Conservation (phyloP, 75 land plant genomes). For the Cunninghamia lanceolata region DNA sequence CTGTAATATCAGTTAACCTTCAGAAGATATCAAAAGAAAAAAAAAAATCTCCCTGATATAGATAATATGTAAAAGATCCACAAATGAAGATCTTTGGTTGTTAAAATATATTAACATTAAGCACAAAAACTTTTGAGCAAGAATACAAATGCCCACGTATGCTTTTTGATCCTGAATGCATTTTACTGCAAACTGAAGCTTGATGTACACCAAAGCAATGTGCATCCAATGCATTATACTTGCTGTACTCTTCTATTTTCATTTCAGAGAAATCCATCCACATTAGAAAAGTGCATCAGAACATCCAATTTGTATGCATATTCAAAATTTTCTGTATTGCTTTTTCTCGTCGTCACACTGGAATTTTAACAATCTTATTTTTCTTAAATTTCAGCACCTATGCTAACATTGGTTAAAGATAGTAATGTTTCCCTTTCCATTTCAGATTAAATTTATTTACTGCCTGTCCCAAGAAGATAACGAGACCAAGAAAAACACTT, state of each 20-base stretch:
- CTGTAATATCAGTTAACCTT: constrained; percentile 22
- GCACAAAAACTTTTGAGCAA: neutral
- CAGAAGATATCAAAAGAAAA: neutral
- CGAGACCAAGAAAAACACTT: neutral
- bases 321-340: too few relatives aligned
- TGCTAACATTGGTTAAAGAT: too few relatives aligned
- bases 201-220: neutral
- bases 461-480: neutral
- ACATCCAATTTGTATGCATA: too few relatives aligned
- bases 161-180: neutral
- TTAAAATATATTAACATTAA: neutral
- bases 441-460: too few relatives aligned
- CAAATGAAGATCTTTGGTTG: neutral
- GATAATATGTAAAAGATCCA: neutral
- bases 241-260: neutral
- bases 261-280: neutral
- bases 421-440: too few relatives aligned
- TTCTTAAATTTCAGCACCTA: too few relatives aligned
- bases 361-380: too few relatives aligned
- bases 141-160: neutral
- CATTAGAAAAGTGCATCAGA: too few relatives aligned
- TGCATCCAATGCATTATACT: neutral
- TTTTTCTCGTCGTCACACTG: neutral
- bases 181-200: neutral
- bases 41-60: neutral